phyloP scores from a whole-genome alignment of 129 eudicot genomes.

The Chrysanthemum seticuspe region DNA sequence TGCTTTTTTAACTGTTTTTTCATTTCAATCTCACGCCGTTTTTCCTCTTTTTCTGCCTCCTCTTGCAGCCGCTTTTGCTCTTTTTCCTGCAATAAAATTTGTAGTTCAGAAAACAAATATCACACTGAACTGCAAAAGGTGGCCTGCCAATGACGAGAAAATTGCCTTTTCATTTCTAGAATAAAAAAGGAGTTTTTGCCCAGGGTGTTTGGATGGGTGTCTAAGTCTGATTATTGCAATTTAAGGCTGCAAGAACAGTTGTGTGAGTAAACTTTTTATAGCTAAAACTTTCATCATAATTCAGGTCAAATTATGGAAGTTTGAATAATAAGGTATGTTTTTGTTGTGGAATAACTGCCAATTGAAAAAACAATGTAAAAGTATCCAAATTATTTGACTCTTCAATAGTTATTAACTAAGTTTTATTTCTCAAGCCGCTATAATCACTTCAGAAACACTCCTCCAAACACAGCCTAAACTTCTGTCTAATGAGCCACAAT shows the following conservation, averaged over 20 bases:
- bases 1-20: constrained; percentile 67
- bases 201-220: not conserved
- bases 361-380: not conserved
- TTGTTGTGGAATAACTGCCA: not conserved
- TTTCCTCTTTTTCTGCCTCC: constrained; percentile 85
- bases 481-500: not conserved
- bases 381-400: not conserved
- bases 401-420: no score
- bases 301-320: not conserved
- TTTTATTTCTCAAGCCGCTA: no score
- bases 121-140: not conserved
- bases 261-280: not conserved
- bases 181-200: not conserved
- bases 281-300: not conserved
- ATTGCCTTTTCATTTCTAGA: not conserved
- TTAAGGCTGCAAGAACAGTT: not conserved
- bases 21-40: constrained; percentile 64
- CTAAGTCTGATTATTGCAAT: not conserved
- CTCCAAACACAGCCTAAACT: not conserved
- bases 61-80: constrained; percentile 82
- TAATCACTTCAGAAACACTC: not conserved
- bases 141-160: not conserved
- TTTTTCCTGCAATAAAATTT: constrained; percentile 59
- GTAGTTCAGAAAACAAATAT: not conserved
- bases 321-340: not conserved